Evolutionary conservation across 257 asterid species (phyloP).

Genomic region (Cordia subcordata): DNA sequence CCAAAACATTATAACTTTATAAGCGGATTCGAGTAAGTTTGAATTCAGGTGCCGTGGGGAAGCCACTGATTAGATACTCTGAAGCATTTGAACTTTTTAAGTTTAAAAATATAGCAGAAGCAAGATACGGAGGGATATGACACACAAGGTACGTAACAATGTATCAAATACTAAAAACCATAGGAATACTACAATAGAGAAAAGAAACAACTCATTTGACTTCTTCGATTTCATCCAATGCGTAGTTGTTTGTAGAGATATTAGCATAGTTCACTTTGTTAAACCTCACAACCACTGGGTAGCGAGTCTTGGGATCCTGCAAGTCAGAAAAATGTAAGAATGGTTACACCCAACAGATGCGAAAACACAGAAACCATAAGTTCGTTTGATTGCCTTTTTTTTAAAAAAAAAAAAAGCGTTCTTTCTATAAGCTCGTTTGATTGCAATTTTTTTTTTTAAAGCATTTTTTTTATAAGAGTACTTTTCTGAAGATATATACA

Average conservation of each 20-base stretch:
- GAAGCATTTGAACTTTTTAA: not conserved
- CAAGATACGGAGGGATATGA: conserved; percentile 11
- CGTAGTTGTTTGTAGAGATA: conserved; percentile 92
- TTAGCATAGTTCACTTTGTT: conserved; percentile 90
- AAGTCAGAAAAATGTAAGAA: not conserved
- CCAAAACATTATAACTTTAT: too few species aligned
- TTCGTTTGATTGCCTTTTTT: too few species aligned
- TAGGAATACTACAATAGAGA: conserved; percentile 18
- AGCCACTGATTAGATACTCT: too few species aligned
- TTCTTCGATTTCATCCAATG: conserved; percentile 74
- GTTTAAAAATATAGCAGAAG: not conserved
- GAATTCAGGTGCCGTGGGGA: too few species aligned
- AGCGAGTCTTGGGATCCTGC: conserved; percentile 89
- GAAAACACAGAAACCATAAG: too few species aligned
- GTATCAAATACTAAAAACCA: not conserved
- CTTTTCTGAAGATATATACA: too few species aligned
- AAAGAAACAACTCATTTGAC: conserved; percentile 28
- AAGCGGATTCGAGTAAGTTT: too few species aligned
- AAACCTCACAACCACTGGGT: conserved; percentile 92
- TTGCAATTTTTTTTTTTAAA: too few species aligned
- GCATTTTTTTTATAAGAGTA: too few species aligned
- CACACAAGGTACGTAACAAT: conserved; percentile 8
- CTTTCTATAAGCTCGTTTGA: too few species aligned
- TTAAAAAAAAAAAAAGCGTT: too few species aligned
- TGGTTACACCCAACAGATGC: too few species aligned